These are phyloP conservation scores for Ustulina deusta DNA, from an alignment of 2,329 filamentous ascomycete species.

Conservation along the genomic window DNA sequence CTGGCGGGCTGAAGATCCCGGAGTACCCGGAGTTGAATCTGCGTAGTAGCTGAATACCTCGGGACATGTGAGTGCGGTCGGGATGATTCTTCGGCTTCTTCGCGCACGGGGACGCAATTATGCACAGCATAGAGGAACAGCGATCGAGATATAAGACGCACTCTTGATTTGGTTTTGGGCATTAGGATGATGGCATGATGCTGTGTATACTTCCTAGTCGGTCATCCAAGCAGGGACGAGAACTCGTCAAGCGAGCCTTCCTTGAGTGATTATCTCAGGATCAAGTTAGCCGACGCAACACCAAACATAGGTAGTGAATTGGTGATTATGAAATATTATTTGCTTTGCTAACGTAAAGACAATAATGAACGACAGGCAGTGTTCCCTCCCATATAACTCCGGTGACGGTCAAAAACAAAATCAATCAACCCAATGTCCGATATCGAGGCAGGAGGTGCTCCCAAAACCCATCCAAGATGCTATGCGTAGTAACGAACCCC, in stretches of 20 bases:
- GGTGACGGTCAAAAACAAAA: neutral
- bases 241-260: neutral
- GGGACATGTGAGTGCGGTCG: neutral
- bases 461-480: conserved; percentile 18
- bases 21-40: conserved; percentile 48
- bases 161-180: neutral
- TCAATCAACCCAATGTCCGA: conserved; percentile 7
- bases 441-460: neutral
- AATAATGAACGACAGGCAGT: neutral
- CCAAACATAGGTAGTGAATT: neutral
- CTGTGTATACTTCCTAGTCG: neutral
- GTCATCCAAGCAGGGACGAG: neutral
- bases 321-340: neutral
- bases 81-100: neutral
- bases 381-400: neutral
- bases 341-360: neutral
- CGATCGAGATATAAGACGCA: neutral
- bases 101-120: neutral
- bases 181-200: neutral
- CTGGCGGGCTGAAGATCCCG: conserved; percentile 43
- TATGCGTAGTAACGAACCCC: conserved; percentile 5
- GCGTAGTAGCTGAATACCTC: conserved; percentile 1
- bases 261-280: neutral
- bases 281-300: too few relatives aligned
- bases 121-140: neutral